Conservation (phyloP, 192 early-diverging fungal genomes). For the Allomyces arbusculus region DNA sequence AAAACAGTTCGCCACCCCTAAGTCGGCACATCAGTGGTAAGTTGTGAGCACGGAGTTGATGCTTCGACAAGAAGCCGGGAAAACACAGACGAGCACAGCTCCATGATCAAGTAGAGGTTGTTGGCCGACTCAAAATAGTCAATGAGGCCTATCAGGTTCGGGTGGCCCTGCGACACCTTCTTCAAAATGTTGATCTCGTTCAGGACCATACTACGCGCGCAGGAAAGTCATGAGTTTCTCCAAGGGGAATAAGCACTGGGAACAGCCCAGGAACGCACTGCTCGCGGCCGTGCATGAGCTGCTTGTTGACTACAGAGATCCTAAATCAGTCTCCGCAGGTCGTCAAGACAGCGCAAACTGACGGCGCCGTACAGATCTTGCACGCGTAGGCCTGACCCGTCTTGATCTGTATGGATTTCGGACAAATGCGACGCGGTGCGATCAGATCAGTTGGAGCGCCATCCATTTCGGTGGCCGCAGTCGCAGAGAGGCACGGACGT, state of each 20-base stretch:
- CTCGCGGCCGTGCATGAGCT: conserved; percentile 44
- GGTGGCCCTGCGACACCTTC: conserved; percentile 41
- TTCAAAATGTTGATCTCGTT: conserved; percentile 56
- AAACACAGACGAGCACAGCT: not conserved
- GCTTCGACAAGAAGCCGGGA: conserved; percentile 23
- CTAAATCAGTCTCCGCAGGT: too few relatives aligned
- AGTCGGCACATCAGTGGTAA: conserved; percentile 2
- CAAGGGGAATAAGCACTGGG: too few relatives aligned
- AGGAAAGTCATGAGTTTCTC: too few relatives aligned
- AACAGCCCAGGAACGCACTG: conserved; percentile 2
- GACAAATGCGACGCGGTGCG: too few relatives aligned
- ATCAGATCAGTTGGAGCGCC: too few relatives aligned
- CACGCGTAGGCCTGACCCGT: conserved; percentile 51
- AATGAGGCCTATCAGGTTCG: conserved; percentile 44
- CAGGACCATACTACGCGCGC: conserved; percentile 19
- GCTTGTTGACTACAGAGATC: conserved; percentile 38
- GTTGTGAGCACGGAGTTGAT: conserved; percentile 7
- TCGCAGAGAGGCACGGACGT: too few relatives aligned
- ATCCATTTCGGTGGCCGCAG: too few relatives aligned
- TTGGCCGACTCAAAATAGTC: conserved; percentile 67
- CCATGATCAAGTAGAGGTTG: conserved; percentile 16
- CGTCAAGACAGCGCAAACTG: too few relatives aligned
- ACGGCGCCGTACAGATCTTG: conserved; percentile 28
- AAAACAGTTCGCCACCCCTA: conserved; percentile 75
- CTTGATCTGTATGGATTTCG: conserved; percentile 20